Evolutionary conservation across 1,284 basidiomycete species (phyloP).

Genomic region (Irpex sp.): DNA sequence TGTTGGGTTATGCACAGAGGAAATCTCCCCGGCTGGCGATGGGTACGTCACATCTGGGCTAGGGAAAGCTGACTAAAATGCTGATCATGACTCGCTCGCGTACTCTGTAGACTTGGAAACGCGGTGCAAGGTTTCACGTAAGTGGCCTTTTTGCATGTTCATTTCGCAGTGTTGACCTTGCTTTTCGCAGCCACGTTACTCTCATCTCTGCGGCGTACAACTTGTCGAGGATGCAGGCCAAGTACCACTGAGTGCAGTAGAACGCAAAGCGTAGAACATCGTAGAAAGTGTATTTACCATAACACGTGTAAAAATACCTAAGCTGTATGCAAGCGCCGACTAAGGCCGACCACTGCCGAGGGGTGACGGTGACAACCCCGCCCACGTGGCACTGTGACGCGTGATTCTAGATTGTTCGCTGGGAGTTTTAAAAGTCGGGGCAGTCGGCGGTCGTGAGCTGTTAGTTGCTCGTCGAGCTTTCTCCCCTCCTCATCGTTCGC

Average conservation of each 20-base stretch:
- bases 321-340: background rate
- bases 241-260: background rate
- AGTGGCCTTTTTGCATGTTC: constrained; percentile 24
- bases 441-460: background rate
- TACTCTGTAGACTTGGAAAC: constrained; percentile 57
- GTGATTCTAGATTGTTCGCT: constrained; percentile 21
- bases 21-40: constrained; percentile 76
- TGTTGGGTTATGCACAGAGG: constrained; percentile 80
- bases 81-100: background rate
- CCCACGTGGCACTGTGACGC: constrained; percentile 13
- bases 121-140: constrained; percentile 86
- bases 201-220: constrained; percentile 80
- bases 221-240: constrained; percentile 54
- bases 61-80: background rate
- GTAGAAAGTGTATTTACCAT: background rate
- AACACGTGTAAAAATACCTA: background rate
- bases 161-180: constrained; percentile 4
- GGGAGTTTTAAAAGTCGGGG: background rate
- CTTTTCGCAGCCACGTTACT: constrained; percentile 61
- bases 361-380: constrained; percentile 8
- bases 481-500: constrained; percentile 13
- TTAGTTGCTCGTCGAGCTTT: constrained; percentile 10
- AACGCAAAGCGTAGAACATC: background rate
- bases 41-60: constrained; percentile 39
- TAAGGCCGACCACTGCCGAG: background rate